phyloP scores from a whole-genome alignment of 768 basidiomycete genomes.

The Naganishia onofrii region DNA sequence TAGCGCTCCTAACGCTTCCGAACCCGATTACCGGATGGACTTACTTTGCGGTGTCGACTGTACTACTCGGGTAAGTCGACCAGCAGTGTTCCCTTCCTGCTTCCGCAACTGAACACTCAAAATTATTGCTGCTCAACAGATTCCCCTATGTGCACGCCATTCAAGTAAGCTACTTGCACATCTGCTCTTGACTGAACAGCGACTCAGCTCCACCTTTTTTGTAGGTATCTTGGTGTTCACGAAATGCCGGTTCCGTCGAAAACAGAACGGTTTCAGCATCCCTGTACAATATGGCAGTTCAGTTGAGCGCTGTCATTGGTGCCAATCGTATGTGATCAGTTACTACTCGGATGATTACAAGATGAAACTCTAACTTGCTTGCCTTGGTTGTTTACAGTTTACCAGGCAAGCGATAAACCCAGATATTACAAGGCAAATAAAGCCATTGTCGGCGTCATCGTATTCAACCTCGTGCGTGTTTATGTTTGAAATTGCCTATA shows the following conservation, averaged over 20 bases:
- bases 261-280: constrained; percentile 50
- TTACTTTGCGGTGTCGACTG: constrained; percentile 48
- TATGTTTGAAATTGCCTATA: background rate
- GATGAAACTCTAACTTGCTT: no score
- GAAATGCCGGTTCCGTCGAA: constrained; percentile 48
- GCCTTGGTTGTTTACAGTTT: background rate
- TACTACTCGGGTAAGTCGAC: constrained; percentile 36
- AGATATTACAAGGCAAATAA: constrained; percentile 46
- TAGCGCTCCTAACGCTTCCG: constrained; percentile 39
- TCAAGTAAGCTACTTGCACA: constrained; percentile 30
- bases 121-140: background rate
- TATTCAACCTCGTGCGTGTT: constrained; percentile 46
- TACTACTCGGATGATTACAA: background rate
- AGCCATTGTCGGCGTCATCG: constrained; percentile 46
- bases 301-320: constrained; percentile 45
- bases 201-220: background rate
- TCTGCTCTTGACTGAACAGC: background rate
- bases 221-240: constrained; percentile 45
- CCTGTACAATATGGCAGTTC: constrained; percentile 51
- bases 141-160: constrained; percentile 43
- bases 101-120: background rate
- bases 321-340: constrained; percentile 34
- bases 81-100: background rate
- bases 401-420: constrained; percentile 35
- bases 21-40: constrained; percentile 35